Base-by-base conservation (phyloP, 164 flowering plant species). In the Litsea cubeba region DNA sequence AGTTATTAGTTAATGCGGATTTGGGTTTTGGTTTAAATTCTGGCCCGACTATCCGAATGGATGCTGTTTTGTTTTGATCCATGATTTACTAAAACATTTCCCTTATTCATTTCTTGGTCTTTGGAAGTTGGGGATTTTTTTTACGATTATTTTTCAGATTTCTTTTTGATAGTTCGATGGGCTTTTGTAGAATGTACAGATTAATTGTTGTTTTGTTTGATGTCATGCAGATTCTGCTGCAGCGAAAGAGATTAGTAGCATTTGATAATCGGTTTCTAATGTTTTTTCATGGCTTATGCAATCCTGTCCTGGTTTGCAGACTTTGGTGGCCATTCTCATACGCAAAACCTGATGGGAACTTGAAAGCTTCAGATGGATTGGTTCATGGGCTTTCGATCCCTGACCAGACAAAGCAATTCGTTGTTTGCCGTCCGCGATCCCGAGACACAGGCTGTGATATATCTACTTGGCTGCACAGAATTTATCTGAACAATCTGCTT, bases 401-500 rank as follows among this genome's bases (percentile, higher is more conserved):
- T 2, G 90, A 95, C 5, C 79, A 82, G 22, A 89, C 94, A 7
- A 93, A 92, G 68, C 82, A 80, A 60, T 95, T 93, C 50, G 92
- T 92, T n/a, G 5, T 93, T 80, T 65, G 99, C 97, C 0, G 72
- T 93, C 22, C 80, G 81, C 11, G 91, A 86, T 11, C 93, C 92
- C 0, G 83, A 91, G 74, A 77, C 90, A 0, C 67, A 82, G 30
- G 76, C 95, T 17, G 83, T 87, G 12, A 79, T 95, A 7, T 95
- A 95, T 70, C 73, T 95, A 15, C n/a, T 83, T 95, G 1, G 84
- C 87, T 58, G 87, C 85, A 18, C 95, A 90, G 83, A 92, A 84
- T 75, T 79, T 95, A 32, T 95, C 98, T 1, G 91, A 95, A 79
- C 83, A 85, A 76, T 92, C 98, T 0, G 91, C 92, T 66, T 3